Evolutionary conservation across 192 early-diverging fungal genomes (phyloP), one percentile per base, ranked within the genome.

Genomic region (Coemansia sp.): DNA sequence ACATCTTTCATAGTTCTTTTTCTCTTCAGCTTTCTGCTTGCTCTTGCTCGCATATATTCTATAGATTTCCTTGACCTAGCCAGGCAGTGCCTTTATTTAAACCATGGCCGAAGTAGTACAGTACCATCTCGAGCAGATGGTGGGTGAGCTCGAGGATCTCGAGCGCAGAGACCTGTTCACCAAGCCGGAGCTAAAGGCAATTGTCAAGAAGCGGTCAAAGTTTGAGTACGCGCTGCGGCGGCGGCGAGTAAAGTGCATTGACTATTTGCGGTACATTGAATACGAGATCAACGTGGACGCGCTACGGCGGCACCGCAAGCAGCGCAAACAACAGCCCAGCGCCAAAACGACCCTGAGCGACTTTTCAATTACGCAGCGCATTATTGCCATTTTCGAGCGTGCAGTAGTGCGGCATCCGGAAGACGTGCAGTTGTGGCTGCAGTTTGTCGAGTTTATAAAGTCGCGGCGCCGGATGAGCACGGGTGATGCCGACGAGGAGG

Each of bases 281-380:
- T 99, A 94, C 81, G 97, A 99, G 69, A 90, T 88, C 78, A 95
- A 94, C 74, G 82, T 97, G 55, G 94, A 97, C 49, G 69, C 84
- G 25, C 74, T 97, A 49, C 85, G 95, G 22, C 84, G 80, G 66
- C 90, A 91, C 67, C 84, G 96, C 28, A 90, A 91, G 62, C 63
- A 74, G 21, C 84, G 94, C 3, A 61, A 91, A 59, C 71, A 82
- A 31, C 61, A 66, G 15, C 6, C 37, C n/a, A 63, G 56, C 25
- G 50, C 62, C 36, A 71, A 77, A 46, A 64, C 65, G n/a, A 82
- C 92, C 21, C 66, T 93, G 22, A 87, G 87, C 50, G 92, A 96
- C 64, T 88, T 90, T 70, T 85, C 89, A 36, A 88, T 92, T 34
- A 72, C 74, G 5, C 78, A 85, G 44, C 84, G 94, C 2, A 89